Conservation (phyloP, 2,329 filamentous ascomycete genomes). For the Cercospora nicotianae region DNA sequence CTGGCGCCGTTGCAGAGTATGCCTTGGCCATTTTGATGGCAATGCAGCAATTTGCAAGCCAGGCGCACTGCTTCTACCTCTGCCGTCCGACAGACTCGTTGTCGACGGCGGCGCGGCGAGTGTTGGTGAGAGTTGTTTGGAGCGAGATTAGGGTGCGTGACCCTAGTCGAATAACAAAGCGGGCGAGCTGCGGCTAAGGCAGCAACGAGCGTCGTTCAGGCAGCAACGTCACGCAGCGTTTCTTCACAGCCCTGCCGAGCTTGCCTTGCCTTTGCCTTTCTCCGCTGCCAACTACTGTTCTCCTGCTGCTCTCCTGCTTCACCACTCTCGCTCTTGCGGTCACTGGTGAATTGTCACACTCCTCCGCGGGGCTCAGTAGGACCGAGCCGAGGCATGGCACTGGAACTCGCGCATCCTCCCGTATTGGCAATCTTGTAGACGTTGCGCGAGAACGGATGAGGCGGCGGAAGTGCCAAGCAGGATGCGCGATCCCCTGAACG, state of each 20-base stretch:
- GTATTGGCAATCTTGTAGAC: slow-evolving; percentile 2
- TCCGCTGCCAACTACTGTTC: neutral
- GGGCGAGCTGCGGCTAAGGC: neutral
- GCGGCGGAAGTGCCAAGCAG: neutral
- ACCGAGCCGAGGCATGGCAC: neutral
- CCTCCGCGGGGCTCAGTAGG: neutral
- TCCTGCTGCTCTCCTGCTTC: neutral
- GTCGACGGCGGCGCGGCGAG: neutral
- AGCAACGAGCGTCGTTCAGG: neutral
- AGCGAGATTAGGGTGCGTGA: neutral
- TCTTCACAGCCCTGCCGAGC: neutral
- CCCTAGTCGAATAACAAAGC: neutral
- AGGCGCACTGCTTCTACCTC: neutral
- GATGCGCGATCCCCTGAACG: slow-evolving; percentile 2
- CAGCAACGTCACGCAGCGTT: neutral
- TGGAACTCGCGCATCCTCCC: neutral
- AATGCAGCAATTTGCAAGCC: neutral
- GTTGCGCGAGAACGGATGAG: neutral
- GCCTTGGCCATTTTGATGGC: slow-evolving; percentile 13
- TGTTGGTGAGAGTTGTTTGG: neutral
- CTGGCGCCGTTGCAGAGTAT: slow-evolving; percentile 13
- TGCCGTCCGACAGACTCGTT: neutral
- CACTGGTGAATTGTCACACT: neutral
- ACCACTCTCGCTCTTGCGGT: neutral
- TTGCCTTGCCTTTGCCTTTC: neutral